phyloP scores from a whole-genome alignment of 169 alveolate genomes.

The Babesia bovis region DNA sequence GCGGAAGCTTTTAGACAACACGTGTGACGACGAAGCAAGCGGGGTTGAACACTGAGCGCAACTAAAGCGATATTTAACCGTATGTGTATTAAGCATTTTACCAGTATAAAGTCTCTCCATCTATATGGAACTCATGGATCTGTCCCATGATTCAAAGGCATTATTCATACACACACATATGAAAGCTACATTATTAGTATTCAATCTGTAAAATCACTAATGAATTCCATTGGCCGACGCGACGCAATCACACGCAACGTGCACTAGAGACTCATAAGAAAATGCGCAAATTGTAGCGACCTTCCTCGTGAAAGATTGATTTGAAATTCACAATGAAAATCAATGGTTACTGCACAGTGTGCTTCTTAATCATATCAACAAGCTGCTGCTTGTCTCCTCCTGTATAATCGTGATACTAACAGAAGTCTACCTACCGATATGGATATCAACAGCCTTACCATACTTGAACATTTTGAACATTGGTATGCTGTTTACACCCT shows the following conservation, averaged over 20 bases:
- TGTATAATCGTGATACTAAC: background rate
- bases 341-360: slow-evolving; percentile 6
- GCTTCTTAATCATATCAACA: slow-evolving; percentile 23
- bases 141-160: slow-evolving; percentile 38
- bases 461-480: slow-evolving; percentile 58
- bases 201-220: background rate
- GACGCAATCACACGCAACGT: too few relatives aligned
- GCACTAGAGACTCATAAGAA: too few relatives aligned
- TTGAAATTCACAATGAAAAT: background rate
- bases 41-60: slow-evolving; percentile 74
- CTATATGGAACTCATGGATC: slow-evolving; percentile 27
- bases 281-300: too few relatives aligned
- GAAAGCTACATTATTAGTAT: slow-evolving; percentile 1
- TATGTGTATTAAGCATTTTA: background rate
- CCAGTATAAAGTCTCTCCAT: slow-evolving; percentile 53
- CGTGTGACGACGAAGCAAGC: slow-evolving; percentile 66
- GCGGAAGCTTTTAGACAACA: slow-evolving; percentile 76
- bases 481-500: slow-evolving; percentile 68
- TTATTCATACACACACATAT: background rate
- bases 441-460: slow-evolving; percentile 60
- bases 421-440: slow-evolving; percentile 30
- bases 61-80: slow-evolving; percentile 25
- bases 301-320: too few relatives aligned
- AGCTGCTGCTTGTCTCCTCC: slow-evolving; percentile 50
- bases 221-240: too few relatives aligned